Evolutionary conservation across 2,329 filamentous ascomycete genomes (phyloP).

Genomic region (Botryosphaeria dothidea): DNA sequence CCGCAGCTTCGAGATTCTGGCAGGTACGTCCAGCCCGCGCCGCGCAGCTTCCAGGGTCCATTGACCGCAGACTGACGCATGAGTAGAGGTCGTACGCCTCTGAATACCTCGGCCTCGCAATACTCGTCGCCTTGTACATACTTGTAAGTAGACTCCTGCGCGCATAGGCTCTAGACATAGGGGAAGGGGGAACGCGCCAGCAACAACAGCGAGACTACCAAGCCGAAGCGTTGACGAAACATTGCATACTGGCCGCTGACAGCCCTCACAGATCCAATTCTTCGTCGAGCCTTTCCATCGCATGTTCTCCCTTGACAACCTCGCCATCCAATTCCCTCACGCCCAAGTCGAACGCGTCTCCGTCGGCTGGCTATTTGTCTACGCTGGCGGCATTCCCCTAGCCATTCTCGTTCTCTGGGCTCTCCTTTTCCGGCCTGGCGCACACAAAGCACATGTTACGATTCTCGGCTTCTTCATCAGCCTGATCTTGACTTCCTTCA

Average conservation of each 20-base stretch:
- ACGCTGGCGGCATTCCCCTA: constrained; percentile 73
- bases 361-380: constrained; percentile 76
- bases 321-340: constrained; percentile 82
- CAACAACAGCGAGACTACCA: constrained; percentile 23
- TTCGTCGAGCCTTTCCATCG: constrained; percentile 85
- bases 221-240: background rate
- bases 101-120: constrained; percentile 78
- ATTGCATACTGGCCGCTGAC: background rate
- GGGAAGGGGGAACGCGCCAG: background rate
- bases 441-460: constrained; percentile 83
- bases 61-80: constrained; percentile 20
- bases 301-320: constrained; percentile 88
- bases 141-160: constrained; percentile 49
- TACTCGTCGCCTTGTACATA: constrained; percentile 69
- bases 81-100: constrained; percentile 76
- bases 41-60: background rate
- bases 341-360: constrained; percentile 81
- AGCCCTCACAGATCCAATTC: constrained; percentile 58
- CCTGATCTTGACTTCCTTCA: constrained; percentile 73
- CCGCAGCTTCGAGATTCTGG: constrained; percentile 16
- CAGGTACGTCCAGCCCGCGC: constrained; percentile 7
- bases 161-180: background rate
- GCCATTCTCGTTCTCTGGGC: constrained; percentile 67
- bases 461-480: constrained; percentile 76
- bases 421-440: constrained; percentile 58